Conservation (phyloP, 73 alveolate species). For the Breviolum minutum region DNA sequence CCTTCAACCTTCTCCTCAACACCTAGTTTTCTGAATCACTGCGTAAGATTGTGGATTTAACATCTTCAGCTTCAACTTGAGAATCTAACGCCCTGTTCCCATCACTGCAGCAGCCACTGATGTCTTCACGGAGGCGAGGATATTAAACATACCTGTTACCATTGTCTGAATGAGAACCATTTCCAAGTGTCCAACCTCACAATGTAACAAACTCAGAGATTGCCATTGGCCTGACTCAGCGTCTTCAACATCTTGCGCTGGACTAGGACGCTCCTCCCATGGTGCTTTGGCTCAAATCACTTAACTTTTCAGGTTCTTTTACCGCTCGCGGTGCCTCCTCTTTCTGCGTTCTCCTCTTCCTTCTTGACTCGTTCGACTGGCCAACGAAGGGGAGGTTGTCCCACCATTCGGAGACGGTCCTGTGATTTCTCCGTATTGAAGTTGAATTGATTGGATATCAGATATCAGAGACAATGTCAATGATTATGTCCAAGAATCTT, state of each 20-base stretch:
- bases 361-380: conserved; percentile 1
- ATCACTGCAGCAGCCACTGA: conserved; percentile 81
- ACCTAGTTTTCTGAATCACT: not conserved
- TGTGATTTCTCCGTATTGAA: not conserved
- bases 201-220: not conserved
- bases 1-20: conserved; percentile 22
- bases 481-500: not conserved
- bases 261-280: not conserved
- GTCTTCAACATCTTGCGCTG: not conserved
- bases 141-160: conserved; percentile 21
- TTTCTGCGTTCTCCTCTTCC: not conserved
- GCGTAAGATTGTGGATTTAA: no score
- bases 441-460: not conserved
- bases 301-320: no score
- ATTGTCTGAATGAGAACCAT: not conserved
- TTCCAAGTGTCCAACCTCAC: not conserved
- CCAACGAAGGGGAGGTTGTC: not conserved
- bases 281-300: no score
- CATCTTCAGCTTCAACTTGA: not conserved
- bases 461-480: not conserved
- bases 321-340: not conserved
- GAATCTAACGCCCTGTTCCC: conserved; percentile 77
- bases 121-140: conserved; percentile 93
- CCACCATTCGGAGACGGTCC: conserved; percentile 18
- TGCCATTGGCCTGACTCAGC: not conserved